Conservation (phyloP, 208 protist genomes). For the Chromosphaera perkinsii region DNA sequence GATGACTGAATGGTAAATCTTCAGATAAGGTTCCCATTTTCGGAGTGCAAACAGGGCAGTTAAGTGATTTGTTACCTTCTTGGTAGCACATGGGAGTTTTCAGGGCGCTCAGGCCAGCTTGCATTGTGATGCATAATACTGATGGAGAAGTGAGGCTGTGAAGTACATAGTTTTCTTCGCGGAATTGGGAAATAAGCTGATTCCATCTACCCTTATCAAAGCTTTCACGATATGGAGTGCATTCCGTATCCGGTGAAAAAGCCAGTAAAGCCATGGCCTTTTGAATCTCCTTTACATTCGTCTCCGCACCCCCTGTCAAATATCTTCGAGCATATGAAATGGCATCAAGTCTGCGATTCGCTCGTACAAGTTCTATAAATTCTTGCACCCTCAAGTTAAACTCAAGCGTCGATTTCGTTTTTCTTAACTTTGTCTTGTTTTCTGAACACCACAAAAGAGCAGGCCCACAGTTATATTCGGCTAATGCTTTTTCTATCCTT, state of each 20-base stretch:
- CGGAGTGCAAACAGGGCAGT: slow-evolving; percentile 48
- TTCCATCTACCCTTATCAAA: slow-evolving; percentile 39
- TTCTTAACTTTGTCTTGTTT: slow-evolving; percentile 40
- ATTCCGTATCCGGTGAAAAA: slow-evolving; percentile 42
- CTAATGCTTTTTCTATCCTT: slow-evolving; percentile 41
- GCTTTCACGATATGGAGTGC: slow-evolving; percentile 28
- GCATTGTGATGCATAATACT: slow-evolving; percentile 34
- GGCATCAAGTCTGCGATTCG: slow-evolving; percentile 23
- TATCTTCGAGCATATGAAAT: slow-evolving; percentile 44
- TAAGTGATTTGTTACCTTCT: slow-evolving; percentile 26
- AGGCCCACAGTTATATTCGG: slow-evolving; percentile 35
- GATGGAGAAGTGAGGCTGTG: slow-evolving; percentile 29
- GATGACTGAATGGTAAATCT: slow-evolving; percentile 37
- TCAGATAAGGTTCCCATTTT: slow-evolving; percentile 27
- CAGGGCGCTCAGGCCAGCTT: slow-evolving; percentile 48
- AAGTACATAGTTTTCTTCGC: slow-evolving; percentile 44
- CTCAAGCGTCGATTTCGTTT: slow-evolving; percentile 43
- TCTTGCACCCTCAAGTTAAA: slow-evolving; percentile 57
- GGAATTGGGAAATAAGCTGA: slow-evolving; percentile 43
- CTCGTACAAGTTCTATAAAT: slow-evolving; percentile 52
- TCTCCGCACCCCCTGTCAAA: slow-evolving; percentile 21
- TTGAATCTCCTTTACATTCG: slow-evolving; percentile 48
- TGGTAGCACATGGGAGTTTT: slow-evolving; percentile 48
- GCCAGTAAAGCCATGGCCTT: slow-evolving; percentile 46
- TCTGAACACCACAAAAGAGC: slow-evolving; percentile 51